Conservation (phyloP, 495 filamentous ascomycete species). For the Thermothielavioides terrestris region DNA sequence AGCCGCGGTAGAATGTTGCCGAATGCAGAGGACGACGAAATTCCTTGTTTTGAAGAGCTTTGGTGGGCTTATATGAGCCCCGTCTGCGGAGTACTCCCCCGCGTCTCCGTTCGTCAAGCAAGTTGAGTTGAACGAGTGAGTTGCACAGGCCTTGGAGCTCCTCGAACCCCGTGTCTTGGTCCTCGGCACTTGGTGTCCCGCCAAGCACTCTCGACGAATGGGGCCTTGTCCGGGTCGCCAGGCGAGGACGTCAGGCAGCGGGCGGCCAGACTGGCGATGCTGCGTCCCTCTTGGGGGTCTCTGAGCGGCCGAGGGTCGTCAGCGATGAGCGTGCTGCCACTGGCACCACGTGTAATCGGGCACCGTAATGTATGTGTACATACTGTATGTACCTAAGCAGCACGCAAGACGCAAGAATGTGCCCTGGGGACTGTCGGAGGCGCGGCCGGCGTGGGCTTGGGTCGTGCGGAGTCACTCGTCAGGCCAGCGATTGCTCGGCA, state of each 20-base stretch:
- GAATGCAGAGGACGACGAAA: background rate
- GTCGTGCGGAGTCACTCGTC: slow-evolving; percentile 1
- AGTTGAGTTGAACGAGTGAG: no score
- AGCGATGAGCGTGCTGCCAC: slow-evolving; percentile 17
- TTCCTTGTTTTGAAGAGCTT: no score
- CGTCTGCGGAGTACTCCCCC: background rate
- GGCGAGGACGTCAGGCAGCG: slow-evolving; percentile 1
- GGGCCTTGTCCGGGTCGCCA: background rate
- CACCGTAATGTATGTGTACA: no score
- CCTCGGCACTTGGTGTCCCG: slow-evolving; percentile 3
- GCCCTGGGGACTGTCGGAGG: no score
- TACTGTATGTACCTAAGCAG: no score
- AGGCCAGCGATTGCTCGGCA: background rate
- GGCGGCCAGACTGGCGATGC: background rate
- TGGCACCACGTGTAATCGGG: slow-evolving; percentile 35
- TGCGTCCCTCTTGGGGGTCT: background rate
- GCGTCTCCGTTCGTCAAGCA: no score
- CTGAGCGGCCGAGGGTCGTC: background rate
- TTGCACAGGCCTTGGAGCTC: background rate
- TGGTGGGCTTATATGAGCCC: slow-evolving; percentile 1
- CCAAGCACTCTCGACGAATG: slow-evolving; percentile 2
- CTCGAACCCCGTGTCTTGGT: slow-evolving; percentile 7
- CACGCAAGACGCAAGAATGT: no score
- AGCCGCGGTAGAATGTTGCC: background rate
- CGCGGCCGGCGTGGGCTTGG: no score